A percentile compares a stretch with the other conserved stretches of the same genome.
Conservation (phyloP, 805 yeast species). For the Blastobotrys attinorum region DNA sequence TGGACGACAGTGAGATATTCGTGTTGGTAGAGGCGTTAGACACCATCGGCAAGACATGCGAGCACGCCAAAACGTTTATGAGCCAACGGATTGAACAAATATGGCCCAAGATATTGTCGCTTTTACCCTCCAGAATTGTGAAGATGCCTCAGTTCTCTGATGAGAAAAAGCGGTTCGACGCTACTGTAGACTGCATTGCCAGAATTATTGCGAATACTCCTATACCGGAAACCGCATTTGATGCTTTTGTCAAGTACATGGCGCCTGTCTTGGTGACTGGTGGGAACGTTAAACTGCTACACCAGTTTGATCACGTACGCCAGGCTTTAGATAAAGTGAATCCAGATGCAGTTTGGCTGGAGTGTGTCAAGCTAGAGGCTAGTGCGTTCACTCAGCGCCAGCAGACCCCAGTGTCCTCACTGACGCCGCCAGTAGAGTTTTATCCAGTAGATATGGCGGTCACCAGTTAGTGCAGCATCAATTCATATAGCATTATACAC, state of each 20-base stretch:
- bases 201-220: background rate
- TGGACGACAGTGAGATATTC: conserved; percentile 26
- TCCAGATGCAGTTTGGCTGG: background rate
- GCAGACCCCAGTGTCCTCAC: background rate
- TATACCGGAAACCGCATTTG: background rate
- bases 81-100: conserved; percentile 24
- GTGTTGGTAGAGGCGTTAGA: conserved; percentile 26
- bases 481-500: background rate
- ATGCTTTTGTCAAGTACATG: background rate
- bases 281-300: too few relatives aligned
- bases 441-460: too few relatives aligned
- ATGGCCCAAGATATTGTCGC: conserved; percentile 10
- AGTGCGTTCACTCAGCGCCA: background rate
- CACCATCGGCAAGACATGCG: conserved; percentile 23
- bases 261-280: too few relatives aligned
- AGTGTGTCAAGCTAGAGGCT: background rate
- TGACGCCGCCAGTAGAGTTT: background rate
- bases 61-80: conserved; percentile 30
- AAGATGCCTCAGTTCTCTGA: conserved; percentile 10
- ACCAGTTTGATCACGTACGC: background rate
- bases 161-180: conserved; percentile 9
- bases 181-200: background rate
- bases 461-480: background rate
- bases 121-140: conserved; percentile 4
- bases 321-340: background rate